Evolutionary conservation across 768 basidiomycete species (phyloP).

Genomic region (Panellus pusillus): DNA sequence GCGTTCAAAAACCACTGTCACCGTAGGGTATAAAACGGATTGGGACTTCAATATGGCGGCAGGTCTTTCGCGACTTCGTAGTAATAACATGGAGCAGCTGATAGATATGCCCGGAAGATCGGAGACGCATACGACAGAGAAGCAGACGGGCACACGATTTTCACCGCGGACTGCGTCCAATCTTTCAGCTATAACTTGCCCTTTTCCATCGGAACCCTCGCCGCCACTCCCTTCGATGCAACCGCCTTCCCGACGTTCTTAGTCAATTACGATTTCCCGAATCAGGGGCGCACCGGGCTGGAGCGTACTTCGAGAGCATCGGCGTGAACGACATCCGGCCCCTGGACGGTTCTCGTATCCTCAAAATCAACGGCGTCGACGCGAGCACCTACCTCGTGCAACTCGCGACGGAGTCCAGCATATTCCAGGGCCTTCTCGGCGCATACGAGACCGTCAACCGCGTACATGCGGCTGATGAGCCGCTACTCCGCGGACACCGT

Average conservation of each 20-base stretch:
- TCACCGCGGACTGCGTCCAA: constrained; percentile 13
- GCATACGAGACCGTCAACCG: constrained; percentile 9
- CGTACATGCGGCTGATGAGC: constrained; percentile 10
- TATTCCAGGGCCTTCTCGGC: constrained; percentile 12
- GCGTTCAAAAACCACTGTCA: constrained; percentile 1
- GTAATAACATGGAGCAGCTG: neutral
- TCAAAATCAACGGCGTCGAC: constrained; percentile 9
- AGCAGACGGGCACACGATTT: constrained; percentile 20
- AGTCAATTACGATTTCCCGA: constrained; percentile 19
- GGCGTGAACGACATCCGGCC: constrained; percentile 14
- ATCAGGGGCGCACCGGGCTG: constrained; percentile 14
- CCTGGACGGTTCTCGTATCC: constrained; percentile 9
- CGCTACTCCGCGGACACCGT: constrained; percentile 13
- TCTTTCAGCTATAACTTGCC: constrained; percentile 22
- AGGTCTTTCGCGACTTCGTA: neutral
- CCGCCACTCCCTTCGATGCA: constrained; percentile 10
- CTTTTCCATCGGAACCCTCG: constrained; percentile 20
- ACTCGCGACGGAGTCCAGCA: constrained; percentile 6
- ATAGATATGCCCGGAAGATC: constrained; percentile 1
- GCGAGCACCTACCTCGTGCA: constrained; percentile 6
- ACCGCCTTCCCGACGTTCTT: constrained; percentile 15
- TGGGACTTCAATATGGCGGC: constrained; percentile 23
- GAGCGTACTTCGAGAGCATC: constrained; percentile 12
- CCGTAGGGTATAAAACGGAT: constrained; percentile 6
- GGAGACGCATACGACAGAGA: constrained; percentile 21